Evolutionary conservation across 768 basidiomycete species (phyloP), one percentile per base, ranked within the genome.

Genomic region (Podaxis mareebaensis): DNA sequence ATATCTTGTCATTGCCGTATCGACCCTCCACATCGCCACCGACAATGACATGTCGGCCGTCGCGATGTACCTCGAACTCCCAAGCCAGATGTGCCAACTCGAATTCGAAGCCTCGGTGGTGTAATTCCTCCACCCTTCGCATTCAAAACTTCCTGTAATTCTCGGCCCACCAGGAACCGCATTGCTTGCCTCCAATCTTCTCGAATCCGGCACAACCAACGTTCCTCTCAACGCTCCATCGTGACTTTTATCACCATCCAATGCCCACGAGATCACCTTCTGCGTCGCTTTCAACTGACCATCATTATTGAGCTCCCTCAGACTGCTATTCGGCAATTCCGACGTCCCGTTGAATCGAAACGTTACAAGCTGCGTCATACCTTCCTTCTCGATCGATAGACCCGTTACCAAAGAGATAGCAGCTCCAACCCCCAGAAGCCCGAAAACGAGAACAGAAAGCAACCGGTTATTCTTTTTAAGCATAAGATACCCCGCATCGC

Each of bases 221-320:
- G 67, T 44, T 1, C 67, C 65, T 22, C 39, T 59, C 17, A 61
- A 51, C 7, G 65, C 67, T 28, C 40, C 20, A 26, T 42, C 65
- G 44, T 68, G 67, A 24, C 12, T 39, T 26, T 30, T 57, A 44
- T 68, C 65, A 22, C 57, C 53, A 24, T 51, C 52, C 30, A 68
- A 51, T 1, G 67, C 65, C 65, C 67, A 68, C n/a, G 55, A 36
- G 24, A 56, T 64, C 3, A 64, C 63, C 40, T 68, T 64, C 28
- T 65, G 57, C 13, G 46, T 59, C 15, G 67, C 67, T 28, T 51
- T 58, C 36, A 63, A 15, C 38, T 66, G 65, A 7, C 65, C 63
- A 46, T 49, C 65, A 40, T 36, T 64, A 38, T 66, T 68, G 2
- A 65, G 30, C 20, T 15, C 8, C 5, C 24, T n/a, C 33, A 52